Conservation (phyloP, 1,284 basidiomycete genomes). For the Ceratobasidium sp. region DNA sequence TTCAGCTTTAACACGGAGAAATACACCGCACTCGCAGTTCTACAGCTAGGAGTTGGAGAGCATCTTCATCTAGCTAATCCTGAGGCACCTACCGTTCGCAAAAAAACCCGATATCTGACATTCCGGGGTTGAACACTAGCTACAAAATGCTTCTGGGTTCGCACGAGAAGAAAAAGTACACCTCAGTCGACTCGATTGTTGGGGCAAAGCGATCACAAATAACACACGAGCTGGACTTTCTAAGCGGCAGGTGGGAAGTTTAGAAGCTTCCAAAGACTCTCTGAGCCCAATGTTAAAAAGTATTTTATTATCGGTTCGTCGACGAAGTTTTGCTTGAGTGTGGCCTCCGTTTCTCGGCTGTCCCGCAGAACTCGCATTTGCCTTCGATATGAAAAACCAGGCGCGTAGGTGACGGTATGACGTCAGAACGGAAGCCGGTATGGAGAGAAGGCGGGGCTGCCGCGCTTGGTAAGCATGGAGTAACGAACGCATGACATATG, state of each 20-base stretch:
- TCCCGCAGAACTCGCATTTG: neutral
- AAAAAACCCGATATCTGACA: neutral
- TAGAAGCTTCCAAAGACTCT: neutral
- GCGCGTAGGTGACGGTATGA: conserved; percentile 16
- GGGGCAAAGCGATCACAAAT: neutral
- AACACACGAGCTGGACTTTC: conserved; percentile 2
- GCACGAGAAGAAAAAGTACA: neutral
- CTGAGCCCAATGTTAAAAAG: neutral
- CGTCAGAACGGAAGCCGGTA: conserved; percentile 18
- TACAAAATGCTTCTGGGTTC: neutral
- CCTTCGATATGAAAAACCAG: neutral
- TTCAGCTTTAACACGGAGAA: too few relatives aligned
- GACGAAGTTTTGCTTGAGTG: neutral
- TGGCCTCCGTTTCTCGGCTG: neutral
- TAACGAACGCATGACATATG: conserved; percentile 7
- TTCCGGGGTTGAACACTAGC: neutral
- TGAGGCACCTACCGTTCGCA: too few relatives aligned
- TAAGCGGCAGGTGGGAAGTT: conserved; percentile 16
- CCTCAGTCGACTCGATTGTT: conserved; percentile 11
- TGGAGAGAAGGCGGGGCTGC: conserved; percentile 8
- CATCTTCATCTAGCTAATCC: too few relatives aligned
- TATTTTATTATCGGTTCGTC: neutral
- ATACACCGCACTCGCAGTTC: too few relatives aligned
- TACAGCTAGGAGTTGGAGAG: too few relatives aligned
- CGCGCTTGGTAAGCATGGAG: conserved; percentile 19